Conservation (phyloP, 345 rosid species). For the thale cress (Arabidopsis thaliana) region DNA sequence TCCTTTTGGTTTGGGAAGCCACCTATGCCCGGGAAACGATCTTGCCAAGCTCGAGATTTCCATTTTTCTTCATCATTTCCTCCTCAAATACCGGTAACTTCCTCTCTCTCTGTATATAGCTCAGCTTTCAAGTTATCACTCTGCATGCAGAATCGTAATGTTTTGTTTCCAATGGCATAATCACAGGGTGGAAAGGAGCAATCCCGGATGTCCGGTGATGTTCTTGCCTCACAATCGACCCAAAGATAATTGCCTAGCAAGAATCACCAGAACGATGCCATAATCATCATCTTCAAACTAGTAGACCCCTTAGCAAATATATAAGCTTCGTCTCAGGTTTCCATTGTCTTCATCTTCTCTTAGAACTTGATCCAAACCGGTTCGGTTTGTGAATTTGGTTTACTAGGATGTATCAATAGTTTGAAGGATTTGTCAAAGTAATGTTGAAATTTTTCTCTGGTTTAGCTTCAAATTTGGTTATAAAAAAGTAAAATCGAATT, state of each 20-base stretch:
- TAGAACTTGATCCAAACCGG: slow-evolving; percentile 21
- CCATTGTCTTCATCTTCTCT: slow-evolving; percentile 19
- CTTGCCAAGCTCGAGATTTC: slow-evolving; percentile 86
- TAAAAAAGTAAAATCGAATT: neutral
- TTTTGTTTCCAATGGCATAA: slow-evolving; percentile 16
- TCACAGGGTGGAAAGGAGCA: slow-evolving; percentile 42
- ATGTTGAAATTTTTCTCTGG: neutral
- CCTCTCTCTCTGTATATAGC: slow-evolving; percentile 1
- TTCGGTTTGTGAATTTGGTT: slow-evolving; percentile 19
- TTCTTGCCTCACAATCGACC: slow-evolving; percentile 47
- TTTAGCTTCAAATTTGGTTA: slow-evolving; percentile 9
- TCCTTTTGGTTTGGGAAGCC: slow-evolving; percentile 87
- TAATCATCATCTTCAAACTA: slow-evolving; percentile 32
- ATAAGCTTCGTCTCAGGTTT: slow-evolving; percentile 20
- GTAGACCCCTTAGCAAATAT: slow-evolving; percentile 5
- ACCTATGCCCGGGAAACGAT: slow-evolving; percentile 88
- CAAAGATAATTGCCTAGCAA: slow-evolving; percentile 48
- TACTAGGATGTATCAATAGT: slow-evolving; percentile 1
- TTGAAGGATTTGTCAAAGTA: neutral
- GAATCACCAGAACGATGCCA: slow-evolving; percentile 39
- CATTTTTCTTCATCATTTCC: slow-evolving; percentile 80
- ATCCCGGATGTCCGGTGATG: slow-evolving; percentile 40
- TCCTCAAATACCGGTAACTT: slow-evolving; percentile 59
- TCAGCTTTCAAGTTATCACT: neutral
- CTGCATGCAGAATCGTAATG: neutral